These are phyloP conservation scores for Lunularia cruciata DNA, from an alignment of 225 moss, liverwort and hornwort genomes.

Conservation along the genomic window DNA sequence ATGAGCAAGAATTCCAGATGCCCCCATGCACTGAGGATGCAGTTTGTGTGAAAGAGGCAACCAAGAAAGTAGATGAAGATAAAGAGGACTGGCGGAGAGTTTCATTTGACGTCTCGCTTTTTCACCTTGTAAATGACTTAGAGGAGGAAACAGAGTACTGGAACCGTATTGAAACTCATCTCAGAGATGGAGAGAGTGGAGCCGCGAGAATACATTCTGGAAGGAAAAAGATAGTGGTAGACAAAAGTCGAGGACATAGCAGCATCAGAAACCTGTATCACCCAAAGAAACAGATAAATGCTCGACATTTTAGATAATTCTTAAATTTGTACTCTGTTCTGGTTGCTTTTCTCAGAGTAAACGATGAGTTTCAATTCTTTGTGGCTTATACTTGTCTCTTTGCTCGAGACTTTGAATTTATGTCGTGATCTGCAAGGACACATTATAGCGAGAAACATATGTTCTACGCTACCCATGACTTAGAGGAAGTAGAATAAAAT, in stretches of 20 bases:
- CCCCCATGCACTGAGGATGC: background rate
- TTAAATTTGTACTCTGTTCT: no score
- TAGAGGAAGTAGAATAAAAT: no score
- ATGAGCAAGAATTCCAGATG: background rate
- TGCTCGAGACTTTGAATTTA: no score
- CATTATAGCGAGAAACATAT: no score
- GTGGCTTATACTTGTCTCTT: no score
- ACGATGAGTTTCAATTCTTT: no score
- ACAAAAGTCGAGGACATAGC: background rate
- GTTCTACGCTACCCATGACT: no score
- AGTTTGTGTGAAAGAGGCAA: background rate
- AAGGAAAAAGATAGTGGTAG: slow-evolving; percentile 5
- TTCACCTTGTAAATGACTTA: slow-evolving; percentile 36
- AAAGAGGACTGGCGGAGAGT: slow-evolving; percentile 3
- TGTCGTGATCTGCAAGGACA: no score
- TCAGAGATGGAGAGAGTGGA: background rate
- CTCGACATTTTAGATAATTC: slow-evolving; percentile 9
- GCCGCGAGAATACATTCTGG: background rate
- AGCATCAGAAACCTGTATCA: background rate
- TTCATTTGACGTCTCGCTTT: slow-evolving; percentile 32
- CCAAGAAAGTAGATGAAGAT: slow-evolving; percentile 5
- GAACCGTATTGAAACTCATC: slow-evolving; percentile 16
- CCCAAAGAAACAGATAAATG: background rate
- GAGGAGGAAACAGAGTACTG: slow-evolving; percentile 38
- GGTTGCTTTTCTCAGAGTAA: no score